phyloP scores from a whole-genome alignment of 768 basidiomycete genomes.

The Cystofilobasidium capitatum region DNA sequence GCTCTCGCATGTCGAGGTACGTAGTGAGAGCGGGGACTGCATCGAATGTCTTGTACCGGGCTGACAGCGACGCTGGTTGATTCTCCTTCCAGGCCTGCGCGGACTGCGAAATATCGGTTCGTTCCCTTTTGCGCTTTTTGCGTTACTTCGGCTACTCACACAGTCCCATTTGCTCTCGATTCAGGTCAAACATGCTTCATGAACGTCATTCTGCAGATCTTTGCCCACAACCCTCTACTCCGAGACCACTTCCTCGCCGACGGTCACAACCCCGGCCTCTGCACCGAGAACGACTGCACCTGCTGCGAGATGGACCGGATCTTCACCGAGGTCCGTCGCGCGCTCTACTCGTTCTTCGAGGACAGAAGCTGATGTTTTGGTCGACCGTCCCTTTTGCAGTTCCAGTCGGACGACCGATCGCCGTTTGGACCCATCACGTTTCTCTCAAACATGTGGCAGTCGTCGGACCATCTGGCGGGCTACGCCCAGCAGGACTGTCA shows the following conservation, averaged over 20 bases:
- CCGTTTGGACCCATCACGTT: slow-evolving; percentile 76
- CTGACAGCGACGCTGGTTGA: neutral
- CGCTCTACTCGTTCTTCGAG: neutral
- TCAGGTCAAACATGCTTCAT: slow-evolving; percentile 83
- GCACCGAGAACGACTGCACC: slow-evolving; percentile 55
- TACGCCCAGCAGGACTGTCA: slow-evolving; percentile 93
- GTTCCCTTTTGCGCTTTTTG: neutral
- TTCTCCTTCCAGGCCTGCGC: slow-evolving; percentile 4
- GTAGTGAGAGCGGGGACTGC: slow-evolving; percentile 18
- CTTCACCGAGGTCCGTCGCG: slow-evolving; percentile 40
- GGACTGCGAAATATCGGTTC: slow-evolving; percentile 20
- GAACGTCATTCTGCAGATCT: slow-evolving; percentile 78
- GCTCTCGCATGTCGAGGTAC: slow-evolving; percentile 66
- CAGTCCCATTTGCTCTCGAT: slow-evolving; percentile 50
- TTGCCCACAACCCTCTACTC: slow-evolving; percentile 80
- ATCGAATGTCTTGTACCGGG: neutral
- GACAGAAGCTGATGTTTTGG: neutral
- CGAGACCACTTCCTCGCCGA: slow-evolving; percentile 84
- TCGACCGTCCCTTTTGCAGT: slow-evolving; percentile 36
- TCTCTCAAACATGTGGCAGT: slow-evolving; percentile 71
- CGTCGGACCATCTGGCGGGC: slow-evolving; percentile 61
- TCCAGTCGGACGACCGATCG: slow-evolving; percentile 46
- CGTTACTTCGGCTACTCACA: slow-evolving; percentile 59
- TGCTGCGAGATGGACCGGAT: slow-evolving; percentile 86
- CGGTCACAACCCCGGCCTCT: slow-evolving; percentile 58